Conservation (phyloP, 306 rosid species). For the Dalbergia cochinchinensis region DNA sequence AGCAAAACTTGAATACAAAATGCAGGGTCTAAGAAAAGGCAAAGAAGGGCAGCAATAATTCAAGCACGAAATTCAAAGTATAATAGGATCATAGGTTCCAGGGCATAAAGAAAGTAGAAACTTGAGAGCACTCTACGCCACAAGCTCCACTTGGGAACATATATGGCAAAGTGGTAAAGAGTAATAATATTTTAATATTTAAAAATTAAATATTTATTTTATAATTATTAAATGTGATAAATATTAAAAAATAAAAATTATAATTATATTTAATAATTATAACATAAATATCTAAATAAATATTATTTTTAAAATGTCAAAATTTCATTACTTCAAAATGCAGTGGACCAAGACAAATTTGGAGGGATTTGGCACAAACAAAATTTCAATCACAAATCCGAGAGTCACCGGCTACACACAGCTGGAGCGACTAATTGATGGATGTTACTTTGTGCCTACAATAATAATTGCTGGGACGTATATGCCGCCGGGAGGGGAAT, state of each 20-base stretch:
- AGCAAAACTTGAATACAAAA: not conserved
- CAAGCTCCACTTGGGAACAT: not conserved
- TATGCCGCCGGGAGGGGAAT: conserved; percentile 56
- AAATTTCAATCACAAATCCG: not conserved
- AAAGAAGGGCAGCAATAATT: not conserved
- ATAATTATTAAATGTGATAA: too few species aligned
- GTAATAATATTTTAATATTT: too few species aligned
- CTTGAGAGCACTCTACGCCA: not conserved
- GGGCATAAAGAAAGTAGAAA: not conserved
- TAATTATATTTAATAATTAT: too few species aligned
- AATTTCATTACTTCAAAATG: too few species aligned
- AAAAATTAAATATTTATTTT: too few species aligned
- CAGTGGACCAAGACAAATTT: not conserved
- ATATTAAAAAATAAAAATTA: too few species aligned
- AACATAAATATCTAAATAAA: too few species aligned
- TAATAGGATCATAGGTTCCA: not conserved
- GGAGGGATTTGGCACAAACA: not conserved
- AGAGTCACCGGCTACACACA: not conserved
- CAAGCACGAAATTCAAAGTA: not conserved
- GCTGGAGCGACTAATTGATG: not conserved
- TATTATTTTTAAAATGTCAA: too few species aligned
- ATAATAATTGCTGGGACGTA: conserved; percentile 36
- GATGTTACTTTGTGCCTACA: not conserved
- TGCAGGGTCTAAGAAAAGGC: not conserved
- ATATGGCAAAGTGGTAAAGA: too few species aligned